Conservation (phyloP, 2,329 filamentous ascomycete species). For the Acephala macrosclerotiorum region DNA sequence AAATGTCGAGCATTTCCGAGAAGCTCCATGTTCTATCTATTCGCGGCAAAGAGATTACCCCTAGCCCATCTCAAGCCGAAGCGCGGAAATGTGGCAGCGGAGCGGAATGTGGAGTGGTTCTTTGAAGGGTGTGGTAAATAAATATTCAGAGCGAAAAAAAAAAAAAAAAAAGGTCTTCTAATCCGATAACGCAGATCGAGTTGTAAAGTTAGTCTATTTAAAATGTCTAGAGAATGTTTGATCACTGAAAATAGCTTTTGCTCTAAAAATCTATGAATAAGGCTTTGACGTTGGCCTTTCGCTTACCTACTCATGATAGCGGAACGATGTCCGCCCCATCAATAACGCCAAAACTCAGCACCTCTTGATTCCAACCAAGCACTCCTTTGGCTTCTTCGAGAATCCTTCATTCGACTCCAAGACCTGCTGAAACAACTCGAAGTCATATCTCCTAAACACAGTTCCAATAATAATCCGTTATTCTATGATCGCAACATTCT, state of each 20-base stretch:
- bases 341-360: too few relatives aligned
- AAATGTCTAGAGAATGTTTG: too few relatives aligned
- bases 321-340: too few relatives aligned
- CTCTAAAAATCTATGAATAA: too few relatives aligned
- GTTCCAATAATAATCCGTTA: slow-evolving; percentile 79
- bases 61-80: slow-evolving; percentile 6
- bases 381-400: slow-evolving; percentile 76
- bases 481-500: slow-evolving; percentile 90
- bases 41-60: slow-evolving; percentile 15
- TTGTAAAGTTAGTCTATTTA: too few relatives aligned
- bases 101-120: not conserved
- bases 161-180: too few relatives aligned
- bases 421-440: slow-evolving; percentile 63
- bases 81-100: slow-evolving; percentile 2
- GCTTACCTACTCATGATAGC: too few relatives aligned
- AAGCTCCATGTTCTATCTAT: not conserved
- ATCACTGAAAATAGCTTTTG: too few relatives aligned
- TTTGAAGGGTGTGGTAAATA: too few relatives aligned
- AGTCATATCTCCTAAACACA: slow-evolving; percentile 66
- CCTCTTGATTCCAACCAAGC: slow-evolving; percentile 60
- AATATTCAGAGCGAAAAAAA: too few relatives aligned
- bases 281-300: too few relatives aligned
- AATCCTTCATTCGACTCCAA: slow-evolving; percentile 85
- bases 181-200: too few relatives aligned
- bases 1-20: not conserved